These are phyloP conservation scores for Leptographium wingfieldii DNA, from an alignment of 2,329 filamentous ascomycete genomes.

Conservation along the genomic window DNA sequence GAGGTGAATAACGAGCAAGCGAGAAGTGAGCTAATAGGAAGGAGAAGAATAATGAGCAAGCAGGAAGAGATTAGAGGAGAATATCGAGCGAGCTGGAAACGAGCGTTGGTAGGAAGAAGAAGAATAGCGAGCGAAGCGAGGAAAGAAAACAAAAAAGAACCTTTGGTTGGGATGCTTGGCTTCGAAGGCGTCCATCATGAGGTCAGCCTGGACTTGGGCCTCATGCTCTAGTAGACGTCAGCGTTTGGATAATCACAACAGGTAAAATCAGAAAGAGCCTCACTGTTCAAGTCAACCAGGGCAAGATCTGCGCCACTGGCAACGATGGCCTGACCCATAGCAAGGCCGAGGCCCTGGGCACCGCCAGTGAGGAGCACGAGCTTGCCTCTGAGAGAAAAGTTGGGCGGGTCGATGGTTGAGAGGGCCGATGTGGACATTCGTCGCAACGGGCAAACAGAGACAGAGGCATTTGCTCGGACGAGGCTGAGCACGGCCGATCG, in stretches of 20 bases:
- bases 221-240: conserved; percentile 52
- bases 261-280: conserved; percentile 7
- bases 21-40: neutral
- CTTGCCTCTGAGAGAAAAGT: conserved; percentile 51
- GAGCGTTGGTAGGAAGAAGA: no score
- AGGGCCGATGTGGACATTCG: neutral
- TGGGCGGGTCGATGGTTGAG: neutral
- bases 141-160: conserved; percentile 26
- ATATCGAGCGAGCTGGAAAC: no score
- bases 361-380: conserved; percentile 83
- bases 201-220: conserved; percentile 62
- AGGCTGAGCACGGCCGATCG: neutral
- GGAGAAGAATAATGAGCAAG: neutral
- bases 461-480: neutral
- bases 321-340: conserved; percentile 87
- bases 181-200: conserved; percentile 63
- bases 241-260: neutral
- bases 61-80: conserved; percentile 41
- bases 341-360: conserved; percentile 75
- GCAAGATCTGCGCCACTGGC: conserved; percentile 80
- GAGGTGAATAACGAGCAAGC: neutral
- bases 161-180: conserved; percentile 65
- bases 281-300: conserved; percentile 87
- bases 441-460: neutral
- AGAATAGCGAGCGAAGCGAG: neutral